A percentile compares a stretch with the other conserved stretches of the same genome.
Evolutionary conservation across 208 protist species (phyloP).

Genomic region (Trypanosoma cruzi): DNA sequence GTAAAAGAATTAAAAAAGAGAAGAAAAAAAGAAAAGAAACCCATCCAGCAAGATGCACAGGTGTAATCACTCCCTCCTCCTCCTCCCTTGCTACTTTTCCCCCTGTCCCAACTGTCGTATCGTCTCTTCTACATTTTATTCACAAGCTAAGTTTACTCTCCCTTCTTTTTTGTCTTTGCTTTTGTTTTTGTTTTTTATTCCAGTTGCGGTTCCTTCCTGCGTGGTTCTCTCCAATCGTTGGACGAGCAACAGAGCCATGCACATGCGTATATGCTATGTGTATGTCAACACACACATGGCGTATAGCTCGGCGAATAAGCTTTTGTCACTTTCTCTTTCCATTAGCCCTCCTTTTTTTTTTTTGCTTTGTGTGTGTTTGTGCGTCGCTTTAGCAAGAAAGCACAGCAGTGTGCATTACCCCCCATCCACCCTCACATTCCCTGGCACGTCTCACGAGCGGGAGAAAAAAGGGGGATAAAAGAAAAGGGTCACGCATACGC

Average conservation of each 20-base stretch:
- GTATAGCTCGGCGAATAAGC: too few species aligned
- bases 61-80: neutral
- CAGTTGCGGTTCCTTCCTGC: too few species aligned
- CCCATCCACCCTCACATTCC: neutral
- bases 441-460: neutral
- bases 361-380: neutral
- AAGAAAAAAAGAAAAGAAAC: neutral
- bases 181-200: conserved; percentile 1
- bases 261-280: too few species aligned
- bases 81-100: neutral
- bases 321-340: too few species aligned
- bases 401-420: neutral
- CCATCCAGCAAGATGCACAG: neutral
- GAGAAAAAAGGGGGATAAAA: too few species aligned
- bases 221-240: too few species aligned
- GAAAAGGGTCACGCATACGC: conserved; percentile 5
- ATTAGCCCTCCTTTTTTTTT: neutral
- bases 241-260: too few species aligned
- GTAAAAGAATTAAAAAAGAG: conserved; percentile 10
- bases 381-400: neutral
- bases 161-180: neutral
- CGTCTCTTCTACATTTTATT: neutral
- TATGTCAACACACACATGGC: too few species aligned
- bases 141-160: neutral
- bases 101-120: neutral